Percentiles rank a stretch among this genome's conserved stretches.
These are phyloP conservation scores for Zygnema circumcarinatum DNA, from an alignment of 139 green algal species.

Conservation along the genomic window DNA sequence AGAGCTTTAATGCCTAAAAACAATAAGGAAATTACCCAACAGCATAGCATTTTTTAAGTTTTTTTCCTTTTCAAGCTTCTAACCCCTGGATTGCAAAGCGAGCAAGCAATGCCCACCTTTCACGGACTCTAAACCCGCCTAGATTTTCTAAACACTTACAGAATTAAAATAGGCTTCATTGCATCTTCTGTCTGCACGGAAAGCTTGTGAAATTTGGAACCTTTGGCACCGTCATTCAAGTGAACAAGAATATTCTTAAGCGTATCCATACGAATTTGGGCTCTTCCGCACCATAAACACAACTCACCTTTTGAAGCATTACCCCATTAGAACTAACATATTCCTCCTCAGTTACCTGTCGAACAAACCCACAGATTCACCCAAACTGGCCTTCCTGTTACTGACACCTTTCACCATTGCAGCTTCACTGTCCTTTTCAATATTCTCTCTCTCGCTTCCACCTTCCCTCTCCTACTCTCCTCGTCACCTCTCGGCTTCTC, in stretches of 20 bases:
- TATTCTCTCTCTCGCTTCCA: background rate
- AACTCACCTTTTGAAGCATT: background rate
- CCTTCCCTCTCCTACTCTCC: background rate
- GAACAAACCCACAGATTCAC: background rate
- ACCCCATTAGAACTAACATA: background rate
- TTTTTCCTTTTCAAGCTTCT: background rate
- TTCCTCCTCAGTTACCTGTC: background rate
- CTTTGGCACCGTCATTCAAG: background rate
- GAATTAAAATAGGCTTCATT: background rate
- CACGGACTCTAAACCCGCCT: no score
- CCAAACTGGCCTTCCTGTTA: no score
- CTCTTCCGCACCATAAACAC: background rate
- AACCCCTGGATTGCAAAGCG: no score
- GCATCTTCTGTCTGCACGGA: background rate
- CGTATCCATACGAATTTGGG: background rate
- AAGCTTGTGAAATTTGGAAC: background rate
- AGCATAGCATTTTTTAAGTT: background rate
- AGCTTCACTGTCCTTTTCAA: background rate
- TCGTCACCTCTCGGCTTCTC: background rate
- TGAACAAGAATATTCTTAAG: background rate
- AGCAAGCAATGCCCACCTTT: no score
- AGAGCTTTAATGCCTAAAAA: background rate
- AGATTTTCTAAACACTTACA: background rate
- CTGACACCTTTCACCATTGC: no score
- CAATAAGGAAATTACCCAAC: background rate